Conservation (phyloP, 129 eudicot genomes). For the Helichrysum umbraculigerum region DNA sequence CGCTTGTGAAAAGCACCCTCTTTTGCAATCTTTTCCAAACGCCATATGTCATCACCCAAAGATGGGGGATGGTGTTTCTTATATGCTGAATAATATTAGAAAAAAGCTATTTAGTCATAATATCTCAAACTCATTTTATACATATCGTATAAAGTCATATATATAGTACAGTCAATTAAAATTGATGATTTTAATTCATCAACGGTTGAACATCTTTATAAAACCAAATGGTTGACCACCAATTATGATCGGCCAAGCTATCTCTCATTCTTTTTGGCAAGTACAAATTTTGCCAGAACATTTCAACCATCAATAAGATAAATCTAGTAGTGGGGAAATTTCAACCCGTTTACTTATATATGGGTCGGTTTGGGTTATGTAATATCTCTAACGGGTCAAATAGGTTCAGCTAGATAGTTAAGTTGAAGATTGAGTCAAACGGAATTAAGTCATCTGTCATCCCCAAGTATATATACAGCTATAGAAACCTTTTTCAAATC, state of each 20-base stretch:
- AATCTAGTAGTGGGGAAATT: no score
- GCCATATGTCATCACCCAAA: constrained; percentile 73
- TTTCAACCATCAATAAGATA: no score
- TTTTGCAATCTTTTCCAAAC: constrained; percentile 71
- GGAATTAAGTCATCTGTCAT: neutral
- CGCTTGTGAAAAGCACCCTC: constrained; percentile 60
- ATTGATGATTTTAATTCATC: no score
- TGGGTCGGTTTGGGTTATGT: neutral
- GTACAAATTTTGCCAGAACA: no score
- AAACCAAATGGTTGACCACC: no score
- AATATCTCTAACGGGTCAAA: neutral
- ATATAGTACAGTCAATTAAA: no score
- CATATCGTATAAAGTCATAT: no score
- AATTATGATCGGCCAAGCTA: no score
- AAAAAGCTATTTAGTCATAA: constrained; percentile 15
- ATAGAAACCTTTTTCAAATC: no score
- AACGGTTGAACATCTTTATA: no score
- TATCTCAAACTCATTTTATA: neutral
- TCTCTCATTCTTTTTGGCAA: no score
- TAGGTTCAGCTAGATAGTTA: neutral
- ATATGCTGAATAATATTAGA: constrained; percentile 50
- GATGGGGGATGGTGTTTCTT: constrained; percentile 74
- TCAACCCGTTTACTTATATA: neutral
- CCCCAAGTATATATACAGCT: neutral
- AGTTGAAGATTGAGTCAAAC: neutral